Evolutionary conservation across 495 filamentous ascomycete species (phyloP).

Genomic region (Pyrenula aspistea): DNA sequence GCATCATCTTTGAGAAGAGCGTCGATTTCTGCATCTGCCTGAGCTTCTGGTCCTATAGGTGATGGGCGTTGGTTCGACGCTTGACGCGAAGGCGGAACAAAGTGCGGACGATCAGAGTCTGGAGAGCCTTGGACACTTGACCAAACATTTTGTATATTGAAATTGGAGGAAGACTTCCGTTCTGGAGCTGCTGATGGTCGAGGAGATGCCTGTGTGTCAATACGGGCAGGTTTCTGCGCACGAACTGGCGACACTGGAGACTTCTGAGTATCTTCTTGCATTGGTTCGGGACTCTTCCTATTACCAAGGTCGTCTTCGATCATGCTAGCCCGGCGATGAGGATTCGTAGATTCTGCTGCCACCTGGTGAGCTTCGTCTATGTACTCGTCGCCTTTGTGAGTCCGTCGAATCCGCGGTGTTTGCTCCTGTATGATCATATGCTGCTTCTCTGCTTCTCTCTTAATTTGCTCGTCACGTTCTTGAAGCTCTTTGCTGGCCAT

Average conservation of each 20-base stretch:
- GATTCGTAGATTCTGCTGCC: conserved; percentile 22
- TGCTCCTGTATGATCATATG: conserved; percentile 75
- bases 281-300: neutral
- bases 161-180: conserved; percentile 31
- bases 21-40: conserved; percentile 82
- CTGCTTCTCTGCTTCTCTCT: conserved; percentile 74
- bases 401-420: conserved; percentile 72
- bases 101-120: conserved; percentile 19
- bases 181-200: conserved; percentile 23
- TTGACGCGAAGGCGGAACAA: conserved; percentile 3
- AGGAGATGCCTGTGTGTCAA: conserved; percentile 32
- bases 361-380: conserved; percentile 47
- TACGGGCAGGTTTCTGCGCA: conserved; percentile 18
- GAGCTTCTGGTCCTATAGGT: conserved; percentile 27
- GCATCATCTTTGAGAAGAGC: conserved; percentile 77
- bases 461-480: conserved; percentile 59
- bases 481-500: conserved; percentile 87
- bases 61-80: conserved; percentile 15
- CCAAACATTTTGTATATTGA: conserved; percentile 64
- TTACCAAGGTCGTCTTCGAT: conserved; percentile 14
- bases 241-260: conserved; percentile 4
- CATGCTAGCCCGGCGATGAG: conserved; percentile 23
- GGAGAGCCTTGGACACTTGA: conserved; percentile 49
- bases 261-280: conserved; percentile 14
- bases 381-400: conserved; percentile 90